Conservation (phyloP, 2,329 filamentous ascomycete species). For the Chaetomium sp. region DNA sequence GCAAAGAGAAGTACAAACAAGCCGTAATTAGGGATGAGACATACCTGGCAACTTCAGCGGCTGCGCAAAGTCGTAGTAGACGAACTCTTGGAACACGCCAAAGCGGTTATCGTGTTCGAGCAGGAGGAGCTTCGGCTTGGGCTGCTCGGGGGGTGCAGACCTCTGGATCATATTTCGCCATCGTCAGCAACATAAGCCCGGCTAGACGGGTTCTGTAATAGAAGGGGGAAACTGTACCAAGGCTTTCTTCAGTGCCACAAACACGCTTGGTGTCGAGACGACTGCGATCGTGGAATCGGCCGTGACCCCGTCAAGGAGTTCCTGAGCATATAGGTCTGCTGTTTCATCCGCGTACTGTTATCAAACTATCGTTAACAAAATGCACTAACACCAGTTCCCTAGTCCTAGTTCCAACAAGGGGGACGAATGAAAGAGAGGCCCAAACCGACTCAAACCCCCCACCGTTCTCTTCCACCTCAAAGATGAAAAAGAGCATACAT, state of each 20-base stretch:
- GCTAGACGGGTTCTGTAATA: background rate
- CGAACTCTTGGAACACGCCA: constrained; percentile 65
- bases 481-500: constrained; percentile 15
- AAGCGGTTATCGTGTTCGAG: constrained; percentile 73
- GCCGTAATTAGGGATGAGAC: constrained; percentile 7
- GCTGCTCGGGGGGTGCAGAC: constrained; percentile 23
- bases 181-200: background rate
- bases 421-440: background rate
- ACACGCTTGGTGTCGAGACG: constrained; percentile 69
- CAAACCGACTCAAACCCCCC: background rate
- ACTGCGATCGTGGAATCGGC: constrained; percentile 57
- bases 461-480: background rate
- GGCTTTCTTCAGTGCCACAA: constrained; percentile 65
- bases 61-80: constrained; percentile 66
- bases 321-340: constrained; percentile 54
- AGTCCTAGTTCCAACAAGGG: background rate
- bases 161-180: constrained; percentile 1
- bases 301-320: constrained; percentile 57
- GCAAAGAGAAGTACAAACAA: background rate
- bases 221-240: constrained; percentile 11
- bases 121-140: constrained; percentile 54
- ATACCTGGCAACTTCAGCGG: constrained; percentile 59
- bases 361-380: background rate
- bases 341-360: constrained; percentile 65
- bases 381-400: background rate